Percentiles rank a stretch among this genome's conserved stretches.
Conservation (phyloP, 345 rosid genomes). For the Clarkia xantiana region DNA sequence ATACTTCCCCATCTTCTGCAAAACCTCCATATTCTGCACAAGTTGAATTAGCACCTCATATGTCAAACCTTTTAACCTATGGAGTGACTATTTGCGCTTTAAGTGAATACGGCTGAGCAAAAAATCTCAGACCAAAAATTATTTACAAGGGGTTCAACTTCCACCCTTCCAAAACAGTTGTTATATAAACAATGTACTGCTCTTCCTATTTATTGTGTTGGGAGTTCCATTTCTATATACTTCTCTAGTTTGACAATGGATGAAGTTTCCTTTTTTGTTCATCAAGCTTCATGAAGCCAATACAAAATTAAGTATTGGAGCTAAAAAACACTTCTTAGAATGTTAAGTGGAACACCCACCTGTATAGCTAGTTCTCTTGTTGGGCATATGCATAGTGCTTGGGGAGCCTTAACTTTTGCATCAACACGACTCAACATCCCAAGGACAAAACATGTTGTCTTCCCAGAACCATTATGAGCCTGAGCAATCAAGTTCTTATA, state of each 20-base stretch:
- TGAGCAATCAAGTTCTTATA: slow-evolving; percentile 75
- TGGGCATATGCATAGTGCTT: slow-evolving; percentile 93
- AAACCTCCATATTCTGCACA: slow-evolving; percentile 77
- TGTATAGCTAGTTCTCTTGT: slow-evolving; percentile 87
- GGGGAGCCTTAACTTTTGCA: slow-evolving; percentile 40
- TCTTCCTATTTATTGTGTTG: too few species aligned
- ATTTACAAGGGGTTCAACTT: too few species aligned
- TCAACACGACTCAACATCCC: slow-evolving; percentile 91
- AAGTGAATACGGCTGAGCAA: too few species aligned
- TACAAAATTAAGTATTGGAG: too few species aligned
- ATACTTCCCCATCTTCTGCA: slow-evolving; percentile 83
- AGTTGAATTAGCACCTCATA: neutral
- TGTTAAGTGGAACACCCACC: slow-evolving; percentile 21
- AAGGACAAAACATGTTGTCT: slow-evolving; percentile 91
- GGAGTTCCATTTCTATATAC: neutral
- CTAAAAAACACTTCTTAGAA: too few species aligned
- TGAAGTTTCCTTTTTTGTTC: too few species aligned
- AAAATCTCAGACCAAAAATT: too few species aligned
- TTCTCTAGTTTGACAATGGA: neutral
- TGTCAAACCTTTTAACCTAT: too few species aligned
- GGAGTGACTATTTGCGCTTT: too few species aligned
- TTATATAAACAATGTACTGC: too few species aligned
- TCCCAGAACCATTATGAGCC: slow-evolving; percentile 95
- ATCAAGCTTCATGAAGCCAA: too few species aligned
- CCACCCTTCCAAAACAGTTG: neutral